Evolutionary conservation across 768 basidiomycete species (phyloP).

Genomic region (Serendipita vermifera): DNA sequence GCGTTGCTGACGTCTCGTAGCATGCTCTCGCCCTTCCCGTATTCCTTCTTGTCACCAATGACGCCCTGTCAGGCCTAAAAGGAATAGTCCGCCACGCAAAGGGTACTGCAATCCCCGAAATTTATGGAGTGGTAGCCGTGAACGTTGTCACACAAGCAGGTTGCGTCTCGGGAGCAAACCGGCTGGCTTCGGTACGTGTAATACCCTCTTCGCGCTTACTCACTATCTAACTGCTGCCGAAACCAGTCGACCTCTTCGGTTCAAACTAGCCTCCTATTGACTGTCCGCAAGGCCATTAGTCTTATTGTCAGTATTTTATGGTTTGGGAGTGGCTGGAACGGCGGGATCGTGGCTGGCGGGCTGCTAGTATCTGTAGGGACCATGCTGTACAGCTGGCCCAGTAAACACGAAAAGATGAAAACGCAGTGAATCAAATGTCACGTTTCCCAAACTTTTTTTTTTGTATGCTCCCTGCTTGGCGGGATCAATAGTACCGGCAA

Average conservation of each 20-base stretch:
- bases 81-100: constrained; percentile 23
- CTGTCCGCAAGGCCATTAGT: constrained; percentile 66
- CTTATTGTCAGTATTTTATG: constrained; percentile 75
- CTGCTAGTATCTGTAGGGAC: constrained; percentile 62
- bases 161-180: constrained; percentile 77
- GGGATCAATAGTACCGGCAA: too few species aligned
- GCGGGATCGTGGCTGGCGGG: constrained; percentile 50
- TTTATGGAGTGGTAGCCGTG: constrained; percentile 44
- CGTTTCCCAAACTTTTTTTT: too few species aligned
- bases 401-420: too few species aligned
- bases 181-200: constrained; percentile 57
- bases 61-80: constrained; percentile 40
- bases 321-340: constrained; percentile 64
- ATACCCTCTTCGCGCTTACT: neutral
- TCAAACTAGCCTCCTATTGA: constrained; percentile 69
- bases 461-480: too few species aligned
- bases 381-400: constrained; percentile 32
- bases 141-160: constrained; percentile 64
- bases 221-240: neutral
- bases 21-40: constrained; percentile 68
- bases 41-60: constrained; percentile 44
- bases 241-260: constrained; percentile 59
- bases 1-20: constrained; percentile 26
- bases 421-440: too few species aligned
- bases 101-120: constrained; percentile 20